A percentile compares a stretch with the other conserved stretches of the same genome.
Evolutionary conservation across 805 yeast species (phyloP).

Genomic region (Candida anglica): DNA sequence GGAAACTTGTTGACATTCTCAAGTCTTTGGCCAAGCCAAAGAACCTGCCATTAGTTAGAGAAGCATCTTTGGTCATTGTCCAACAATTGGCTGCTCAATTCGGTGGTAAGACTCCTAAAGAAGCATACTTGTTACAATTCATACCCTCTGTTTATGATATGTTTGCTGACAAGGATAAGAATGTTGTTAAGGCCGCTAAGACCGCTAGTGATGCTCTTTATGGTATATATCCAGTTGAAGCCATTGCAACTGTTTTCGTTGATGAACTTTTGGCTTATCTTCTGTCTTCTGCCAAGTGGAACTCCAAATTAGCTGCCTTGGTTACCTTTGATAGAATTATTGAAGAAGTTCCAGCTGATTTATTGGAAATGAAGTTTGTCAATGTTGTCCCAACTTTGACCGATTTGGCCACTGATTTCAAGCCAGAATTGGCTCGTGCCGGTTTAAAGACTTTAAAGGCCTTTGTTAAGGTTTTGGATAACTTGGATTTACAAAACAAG

Average conservation of each 20-base stretch:
- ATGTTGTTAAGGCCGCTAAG: conserved; percentile 84
- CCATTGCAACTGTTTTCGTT: conserved; percentile 67
- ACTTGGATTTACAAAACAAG: conserved; percentile 86
- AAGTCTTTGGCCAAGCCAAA: conserved; percentile 70
- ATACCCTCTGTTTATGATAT: conserved; percentile 65
- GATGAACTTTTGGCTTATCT: conserved; percentile 61
- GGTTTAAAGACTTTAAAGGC: conserved; percentile 69
- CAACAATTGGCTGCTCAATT: conserved; percentile 55
- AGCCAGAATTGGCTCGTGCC: conserved; percentile 88
- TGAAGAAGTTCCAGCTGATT: conserved; percentile 79
- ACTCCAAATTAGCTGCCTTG: conserved; percentile 78
- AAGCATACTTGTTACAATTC: conserved; percentile 65
- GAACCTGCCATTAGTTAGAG: conserved; percentile 70
- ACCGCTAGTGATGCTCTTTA: conserved; percentile 67
- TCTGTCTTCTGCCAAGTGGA: conserved; percentile 88
- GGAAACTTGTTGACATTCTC: conserved; percentile 63
- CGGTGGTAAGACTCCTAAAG: conserved; percentile 68
- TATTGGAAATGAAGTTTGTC: conserved; percentile 76
- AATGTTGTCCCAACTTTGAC: conserved; percentile 80
- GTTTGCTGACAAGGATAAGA: conserved; percentile 81
- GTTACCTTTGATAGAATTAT: conserved; percentile 68
- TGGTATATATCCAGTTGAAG: conserved; percentile 71
- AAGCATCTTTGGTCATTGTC: conserved; percentile 64
- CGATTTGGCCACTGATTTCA: conserved; percentile 90
- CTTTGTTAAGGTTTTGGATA: conserved; percentile 81